A percentile compares a stretch with the other conserved stretches of the same genome.
Evolutionary conservation across 345 rosid genomes (phyloP).

Genomic region (Firmiana major): DNA sequence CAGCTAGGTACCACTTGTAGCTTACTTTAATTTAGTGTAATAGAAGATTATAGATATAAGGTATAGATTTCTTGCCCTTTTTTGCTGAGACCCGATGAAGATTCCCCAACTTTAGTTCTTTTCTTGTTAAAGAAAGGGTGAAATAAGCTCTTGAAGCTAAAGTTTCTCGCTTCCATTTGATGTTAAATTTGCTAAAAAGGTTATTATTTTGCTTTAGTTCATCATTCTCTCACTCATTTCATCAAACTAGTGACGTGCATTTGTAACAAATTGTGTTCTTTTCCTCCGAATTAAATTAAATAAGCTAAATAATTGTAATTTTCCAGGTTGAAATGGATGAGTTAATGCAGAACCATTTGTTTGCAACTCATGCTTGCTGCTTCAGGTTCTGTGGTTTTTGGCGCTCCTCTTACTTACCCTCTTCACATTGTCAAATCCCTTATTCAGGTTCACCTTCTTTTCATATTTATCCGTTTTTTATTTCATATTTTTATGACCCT

Average conservation of each 20-base stretch:
- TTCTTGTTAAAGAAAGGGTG: not conserved
- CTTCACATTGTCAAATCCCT: conserved; percentile 80
- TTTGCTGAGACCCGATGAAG: too few relatives aligned
- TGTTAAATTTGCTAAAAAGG: not conserved
- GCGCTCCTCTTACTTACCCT: conserved; percentile 70
- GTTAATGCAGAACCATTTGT: conserved; percentile 58
- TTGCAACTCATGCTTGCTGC: conserved; percentile 85
- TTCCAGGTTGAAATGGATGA: conserved; percentile 30
- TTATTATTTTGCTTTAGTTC: not conserved
- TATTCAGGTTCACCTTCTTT: conserved; percentile 51
- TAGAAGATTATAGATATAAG: too few relatives aligned
- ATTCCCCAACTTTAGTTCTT: too few relatives aligned
- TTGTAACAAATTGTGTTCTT: not conserved
- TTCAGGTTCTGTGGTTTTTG: conserved; percentile 60
- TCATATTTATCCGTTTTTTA: not conserved
- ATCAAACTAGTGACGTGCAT: not conserved
- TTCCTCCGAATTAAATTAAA: not conserved
- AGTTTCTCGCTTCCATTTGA: not conserved
- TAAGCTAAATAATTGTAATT: not conserved
- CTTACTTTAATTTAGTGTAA: too few relatives aligned
- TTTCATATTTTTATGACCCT: not conserved
- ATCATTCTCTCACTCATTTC: not conserved
- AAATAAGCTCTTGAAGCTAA: not conserved
- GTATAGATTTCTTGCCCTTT: too few relatives aligned
- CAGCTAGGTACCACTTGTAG: too few relatives aligned